phyloP scores from a whole-genome alignment of 352 stramenopile species.

The Globisporangium iwayamae region DNA sequence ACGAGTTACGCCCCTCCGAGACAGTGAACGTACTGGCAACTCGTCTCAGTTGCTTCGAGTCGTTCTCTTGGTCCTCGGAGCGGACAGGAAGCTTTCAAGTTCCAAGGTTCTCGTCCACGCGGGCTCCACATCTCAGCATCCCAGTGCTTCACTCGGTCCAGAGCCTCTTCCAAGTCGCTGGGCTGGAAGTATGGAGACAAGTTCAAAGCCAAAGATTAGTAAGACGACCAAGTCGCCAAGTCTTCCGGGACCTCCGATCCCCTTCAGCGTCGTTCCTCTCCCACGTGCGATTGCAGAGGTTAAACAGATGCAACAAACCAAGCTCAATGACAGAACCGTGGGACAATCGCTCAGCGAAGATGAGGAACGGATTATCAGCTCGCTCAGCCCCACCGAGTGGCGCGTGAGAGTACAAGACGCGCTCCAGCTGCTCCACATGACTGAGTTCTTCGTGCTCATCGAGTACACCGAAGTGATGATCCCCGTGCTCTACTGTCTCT shows the following conservation, averaged over 20 bases:
- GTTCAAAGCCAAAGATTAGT: not conserved
- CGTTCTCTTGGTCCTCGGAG: not conserved
- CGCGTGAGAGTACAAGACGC: not conserved
- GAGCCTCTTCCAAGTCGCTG: not conserved
- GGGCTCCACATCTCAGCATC: not conserved
- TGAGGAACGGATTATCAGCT: not conserved
- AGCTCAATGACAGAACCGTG: not conserved
- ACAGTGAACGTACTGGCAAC: not conserved
- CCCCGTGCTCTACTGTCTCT: constrained; percentile 14
- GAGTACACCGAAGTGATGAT: constrained; percentile 21
- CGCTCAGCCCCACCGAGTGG: not conserved
- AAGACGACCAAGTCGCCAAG: not conserved
- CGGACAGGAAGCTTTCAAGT: not conserved
- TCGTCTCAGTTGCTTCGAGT: not conserved
- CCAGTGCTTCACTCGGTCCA: not conserved
- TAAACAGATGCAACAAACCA: not conserved
- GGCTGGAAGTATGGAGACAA: not conserved
- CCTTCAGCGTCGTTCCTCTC: not conserved
- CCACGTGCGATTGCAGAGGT: not conserved
- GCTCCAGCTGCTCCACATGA: constrained; percentile 12
- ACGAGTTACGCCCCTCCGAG: not conserved
- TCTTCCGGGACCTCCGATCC: not conserved
- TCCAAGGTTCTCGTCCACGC: not conserved
- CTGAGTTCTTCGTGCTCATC: constrained; percentile 15
- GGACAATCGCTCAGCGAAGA: not conserved